A percentile compares a stretch with the other conserved stretches of the same genome.
Evolutionary conservation across 1,139 yeast genomes (phyloP).

Genomic region (Blastobotrys persicus): DNA sequence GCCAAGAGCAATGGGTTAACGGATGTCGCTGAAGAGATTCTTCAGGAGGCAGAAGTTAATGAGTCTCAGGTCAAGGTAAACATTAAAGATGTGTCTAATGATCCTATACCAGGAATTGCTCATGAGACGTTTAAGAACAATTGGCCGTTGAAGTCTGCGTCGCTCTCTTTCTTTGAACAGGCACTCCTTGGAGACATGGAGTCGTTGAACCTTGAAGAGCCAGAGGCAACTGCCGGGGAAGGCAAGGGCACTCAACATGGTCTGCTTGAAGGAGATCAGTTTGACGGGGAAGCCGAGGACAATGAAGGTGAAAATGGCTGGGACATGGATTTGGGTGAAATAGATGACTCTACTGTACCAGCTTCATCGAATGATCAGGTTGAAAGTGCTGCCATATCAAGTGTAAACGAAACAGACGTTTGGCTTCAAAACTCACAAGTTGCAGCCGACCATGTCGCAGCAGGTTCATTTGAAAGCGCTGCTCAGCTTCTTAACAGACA

Average conservation of each 20-base stretch:
- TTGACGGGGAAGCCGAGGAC: slow-evolving; percentile 26
- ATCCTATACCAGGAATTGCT: slow-evolving; percentile 47
- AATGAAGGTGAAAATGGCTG: slow-evolving; percentile 40
- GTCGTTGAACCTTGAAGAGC: slow-evolving; percentile 53
- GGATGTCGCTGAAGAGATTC: slow-evolving; percentile 67
- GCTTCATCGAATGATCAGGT: slow-evolving; percentile 49
- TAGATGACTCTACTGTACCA: slow-evolving; percentile 54
- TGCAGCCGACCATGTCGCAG: slow-evolving; percentile 91
- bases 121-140: slow-evolving; percentile 48
- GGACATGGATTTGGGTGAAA: slow-evolving; percentile 49
- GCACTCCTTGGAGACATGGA: slow-evolving; percentile 81
- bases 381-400: slow-evolving; percentile 35
- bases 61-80: slow-evolving; percentile 61
- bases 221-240: slow-evolving; percentile 22
- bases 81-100: slow-evolving; percentile 41
- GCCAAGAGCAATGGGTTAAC: slow-evolving; percentile 85
- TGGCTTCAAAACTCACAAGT: slow-evolving; percentile 91
- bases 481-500: slow-evolving; percentile 89
- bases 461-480: slow-evolving; percentile 96
- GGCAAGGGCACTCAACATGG: slow-evolving; percentile 13
- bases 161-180: slow-evolving; percentile 77
- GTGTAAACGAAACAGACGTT: slow-evolving; percentile 55
- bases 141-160: slow-evolving; percentile 83
- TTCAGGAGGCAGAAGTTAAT: slow-evolving; percentile 59
- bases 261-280: slow-evolving; percentile 12